Evolutionary conservation across 1,284 basidiomycete species (phyloP).

Genomic region (Sparassis latifolia): DNA sequence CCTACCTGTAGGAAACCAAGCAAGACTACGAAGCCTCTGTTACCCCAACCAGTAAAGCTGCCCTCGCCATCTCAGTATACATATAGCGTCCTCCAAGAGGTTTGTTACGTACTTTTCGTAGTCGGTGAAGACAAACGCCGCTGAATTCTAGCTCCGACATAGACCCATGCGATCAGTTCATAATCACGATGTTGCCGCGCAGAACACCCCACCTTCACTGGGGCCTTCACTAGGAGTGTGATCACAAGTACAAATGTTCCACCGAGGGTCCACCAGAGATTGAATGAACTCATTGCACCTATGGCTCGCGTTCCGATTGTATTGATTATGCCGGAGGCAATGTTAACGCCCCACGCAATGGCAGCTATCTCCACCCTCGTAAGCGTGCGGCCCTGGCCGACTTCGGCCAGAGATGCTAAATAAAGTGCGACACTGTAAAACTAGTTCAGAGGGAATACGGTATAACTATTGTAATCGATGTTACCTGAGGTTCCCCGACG

Average conservation of each 20-base stretch:
- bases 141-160: conserved; percentile 37
- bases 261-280: conserved; percentile 57
- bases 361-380: conserved; percentile 45
- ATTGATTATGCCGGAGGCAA: conserved; percentile 45
- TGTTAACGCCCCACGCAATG: conserved; percentile 54
- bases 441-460: neutral
- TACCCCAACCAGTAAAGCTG: conserved; percentile 52
- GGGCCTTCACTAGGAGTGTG: conserved; percentile 49
- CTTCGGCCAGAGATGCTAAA: conserved; percentile 47
- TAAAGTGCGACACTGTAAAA: conserved; percentile 39
- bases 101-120: conserved; percentile 45
- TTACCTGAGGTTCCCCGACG: conserved; percentile 52
- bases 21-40: conserved; percentile 50
- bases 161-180: neutral
- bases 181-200: neutral
- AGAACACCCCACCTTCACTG: conserved; percentile 34
- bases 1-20: conserved; percentile 51
- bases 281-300: conserved; percentile 48
- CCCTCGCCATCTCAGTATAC: neutral
- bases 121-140: conserved; percentile 50
- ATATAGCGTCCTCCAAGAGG: neutral
- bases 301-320: conserved; percentile 52
- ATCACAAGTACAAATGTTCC: conserved; percentile 54
- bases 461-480: neutral
- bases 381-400: conserved; percentile 38